phyloP scores from a whole-genome alignment of 2,329 filamentous ascomycete genomes.

The Cladosporium sp. region DNA sequence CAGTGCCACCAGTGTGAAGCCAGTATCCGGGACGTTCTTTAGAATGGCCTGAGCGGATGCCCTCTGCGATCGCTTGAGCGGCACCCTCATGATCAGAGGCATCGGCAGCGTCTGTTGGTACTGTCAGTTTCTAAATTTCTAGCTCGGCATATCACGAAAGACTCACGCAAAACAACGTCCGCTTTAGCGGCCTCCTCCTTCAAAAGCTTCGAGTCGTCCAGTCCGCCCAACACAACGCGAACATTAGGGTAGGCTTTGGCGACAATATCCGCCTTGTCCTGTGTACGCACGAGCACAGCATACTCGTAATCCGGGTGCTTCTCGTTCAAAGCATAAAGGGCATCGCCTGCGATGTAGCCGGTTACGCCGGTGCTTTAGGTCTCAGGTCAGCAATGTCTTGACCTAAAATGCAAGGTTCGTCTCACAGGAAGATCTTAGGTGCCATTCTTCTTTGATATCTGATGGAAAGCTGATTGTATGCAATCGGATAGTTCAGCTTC shows the following conservation, averaged over 20 bases:
- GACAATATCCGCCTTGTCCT: conserved; percentile 44
- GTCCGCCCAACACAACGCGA: conserved; percentile 47
- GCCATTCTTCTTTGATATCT: conserved; percentile 17
- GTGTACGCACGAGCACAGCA: conserved; percentile 46
- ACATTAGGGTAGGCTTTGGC: conserved; percentile 32
- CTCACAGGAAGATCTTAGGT: conserved; percentile 28
- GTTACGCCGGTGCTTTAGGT: conserved; percentile 26
- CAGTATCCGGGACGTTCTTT: conserved; percentile 31
- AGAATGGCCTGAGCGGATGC: conserved; percentile 45
- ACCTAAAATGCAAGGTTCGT: not conserved
- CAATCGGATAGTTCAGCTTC: not conserved
- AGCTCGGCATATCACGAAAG: too few relatives aligned
- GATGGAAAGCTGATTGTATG: not conserved
- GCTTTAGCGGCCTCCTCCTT: conserved; percentile 45
- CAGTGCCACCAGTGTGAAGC: conserved; percentile 55
- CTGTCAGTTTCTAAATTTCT: not conserved
- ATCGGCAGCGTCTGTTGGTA: conserved; percentile 37
- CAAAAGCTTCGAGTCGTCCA: conserved; percentile 43
- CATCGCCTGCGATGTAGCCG: conserved; percentile 45
- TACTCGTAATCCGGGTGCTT: conserved; percentile 48
- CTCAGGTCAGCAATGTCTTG: not conserved
- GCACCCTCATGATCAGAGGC: conserved; percentile 45
- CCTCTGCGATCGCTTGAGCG: conserved; percentile 47
- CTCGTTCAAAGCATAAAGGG: conserved; percentile 39
- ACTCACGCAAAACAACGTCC: conserved; percentile 47